Percentiles rank a stretch among this genome's conserved stretches.
Conservation (phyloP, 495 filamentous ascomycete genomes). For the Daldinia decipiens region DNA sequence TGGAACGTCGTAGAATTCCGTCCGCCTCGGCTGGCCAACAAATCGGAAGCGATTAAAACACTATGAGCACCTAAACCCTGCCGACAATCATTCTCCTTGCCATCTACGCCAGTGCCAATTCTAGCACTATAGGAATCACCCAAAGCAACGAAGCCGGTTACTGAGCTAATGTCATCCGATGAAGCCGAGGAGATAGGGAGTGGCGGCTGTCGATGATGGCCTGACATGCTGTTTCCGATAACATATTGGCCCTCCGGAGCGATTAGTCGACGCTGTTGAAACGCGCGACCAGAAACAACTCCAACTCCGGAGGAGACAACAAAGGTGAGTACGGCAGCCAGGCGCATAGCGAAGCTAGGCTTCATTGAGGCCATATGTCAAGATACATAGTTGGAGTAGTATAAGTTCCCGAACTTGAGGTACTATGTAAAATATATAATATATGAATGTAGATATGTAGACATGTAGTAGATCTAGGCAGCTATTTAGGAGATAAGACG, state of each 20-base stretch:
- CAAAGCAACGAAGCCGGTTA: conserved; percentile 53
- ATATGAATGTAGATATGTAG: no score
- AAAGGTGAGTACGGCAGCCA: conserved; percentile 20
- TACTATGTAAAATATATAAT: conserved; percentile 9
- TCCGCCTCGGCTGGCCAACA: conserved; percentile 26
- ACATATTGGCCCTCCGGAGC: conserved; percentile 33
- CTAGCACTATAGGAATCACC: conserved; percentile 63
- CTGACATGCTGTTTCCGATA: conserved; percentile 8
- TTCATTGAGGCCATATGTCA: conserved; percentile 9
- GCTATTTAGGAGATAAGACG: conserved; percentile 19
- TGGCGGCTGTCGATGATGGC: conserved; percentile 5
- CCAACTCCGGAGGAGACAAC: conserved; percentile 7
- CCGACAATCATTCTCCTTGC: conserved; percentile 54
- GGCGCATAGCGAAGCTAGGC: conserved; percentile 40
- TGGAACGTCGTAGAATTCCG: conserved; percentile 46
- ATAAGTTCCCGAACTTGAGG: conserved; percentile 11
- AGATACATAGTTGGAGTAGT: conserved; percentile 20
- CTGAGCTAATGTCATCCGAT: background rate
- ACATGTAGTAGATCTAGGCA: conserved; percentile 18
- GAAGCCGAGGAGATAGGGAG: background rate
- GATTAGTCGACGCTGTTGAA: conserved; percentile 9
- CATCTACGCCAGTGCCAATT: conserved; percentile 55
- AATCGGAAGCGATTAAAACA: conserved; percentile 48
- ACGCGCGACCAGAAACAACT: conserved; percentile 5
- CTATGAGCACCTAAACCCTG: conserved; percentile 53